Base-by-base conservation (phyloP, 768 basidiomycete species). In the Leucosporidium yakuticum region DNA sequence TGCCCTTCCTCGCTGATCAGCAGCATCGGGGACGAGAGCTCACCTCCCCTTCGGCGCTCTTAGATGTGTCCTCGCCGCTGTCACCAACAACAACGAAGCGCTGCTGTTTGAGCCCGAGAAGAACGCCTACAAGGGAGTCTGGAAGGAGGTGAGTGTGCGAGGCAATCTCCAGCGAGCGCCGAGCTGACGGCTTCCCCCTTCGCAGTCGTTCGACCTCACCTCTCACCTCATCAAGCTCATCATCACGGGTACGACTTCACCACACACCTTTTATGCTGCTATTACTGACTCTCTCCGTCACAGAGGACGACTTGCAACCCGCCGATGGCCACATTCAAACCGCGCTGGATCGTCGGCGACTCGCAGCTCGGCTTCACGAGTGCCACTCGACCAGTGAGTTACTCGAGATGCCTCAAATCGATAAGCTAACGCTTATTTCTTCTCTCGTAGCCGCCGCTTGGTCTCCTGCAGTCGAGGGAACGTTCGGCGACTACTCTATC, bases 161-260 rank as follows among this genome's bases (percentile, higher is more conserved):
- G 20, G 4, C 14, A 7, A 6, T n/a, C n/a, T 48, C 51, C 5
- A 19, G 4, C 32, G 6, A 1, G 14, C 47, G 25, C 6, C 25
- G 17, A 14, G 0, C 39, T 47, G 20, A 60, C 12, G 27, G 15
- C 25, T 11, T 20, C 4, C 44, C 39, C 7, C 1, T 23, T 21
- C 32, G 4, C 62, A 71, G 70, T 48, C 48, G 2, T 68, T 50
- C 59, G 70, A 71, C 49, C 2, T 71, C 21, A 71, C 67, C 20
- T 27, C 61, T 0, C 4, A 1, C 0, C 62, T 71, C 17, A 36
- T 60, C 27, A 2, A 29, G 25, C n/a, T 44, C 36, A 25, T 59
- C 36, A 25, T 59, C 14, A 19, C 4, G 9, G 51, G 23, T 27
- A 53, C 3, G 27, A 4, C 2, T 8, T 31, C 34, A 12, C 20